phyloP scores from a whole-genome alignment of 257 asterid genomes.

The Echites panduratus region DNA sequence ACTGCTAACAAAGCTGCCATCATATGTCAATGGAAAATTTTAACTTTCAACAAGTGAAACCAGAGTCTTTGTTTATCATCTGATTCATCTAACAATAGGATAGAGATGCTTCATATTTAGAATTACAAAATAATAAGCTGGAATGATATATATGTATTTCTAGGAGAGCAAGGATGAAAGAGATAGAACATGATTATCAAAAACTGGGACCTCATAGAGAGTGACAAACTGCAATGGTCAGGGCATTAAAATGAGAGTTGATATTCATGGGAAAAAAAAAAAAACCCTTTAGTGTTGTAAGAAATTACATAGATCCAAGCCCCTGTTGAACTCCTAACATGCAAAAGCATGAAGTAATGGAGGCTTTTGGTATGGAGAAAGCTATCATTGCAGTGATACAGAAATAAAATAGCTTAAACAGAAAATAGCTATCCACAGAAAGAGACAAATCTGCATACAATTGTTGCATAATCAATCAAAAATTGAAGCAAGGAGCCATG shows the following conservation, averaged over 20 bases:
- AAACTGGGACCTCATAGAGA: background rate
- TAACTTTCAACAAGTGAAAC: constrained; percentile 1
- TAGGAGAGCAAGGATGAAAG: background rate
- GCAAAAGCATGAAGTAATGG: background rate
- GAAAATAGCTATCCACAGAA: background rate
- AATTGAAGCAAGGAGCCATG: background rate
- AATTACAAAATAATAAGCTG: background rate
- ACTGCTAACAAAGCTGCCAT: background rate
- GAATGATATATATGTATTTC: background rate
- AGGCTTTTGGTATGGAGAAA: background rate
- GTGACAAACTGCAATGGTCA: background rate
- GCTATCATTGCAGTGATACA: background rate
- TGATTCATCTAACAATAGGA: background rate
- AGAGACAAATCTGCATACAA: background rate
- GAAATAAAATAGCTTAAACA: background rate
- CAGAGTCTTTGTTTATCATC: background rate
- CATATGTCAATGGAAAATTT: background rate
- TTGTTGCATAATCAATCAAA: background rate
- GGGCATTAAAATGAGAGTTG: background rate
- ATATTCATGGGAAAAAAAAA: background rate
- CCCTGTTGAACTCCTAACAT: background rate
- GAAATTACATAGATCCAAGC: background rate
- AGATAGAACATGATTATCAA: background rate
- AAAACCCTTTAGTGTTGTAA: background rate
- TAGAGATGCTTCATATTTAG: background rate